phyloP scores from a whole-genome alignment of 164 flowering plant species.

The Amborella trichopoda region DNA sequence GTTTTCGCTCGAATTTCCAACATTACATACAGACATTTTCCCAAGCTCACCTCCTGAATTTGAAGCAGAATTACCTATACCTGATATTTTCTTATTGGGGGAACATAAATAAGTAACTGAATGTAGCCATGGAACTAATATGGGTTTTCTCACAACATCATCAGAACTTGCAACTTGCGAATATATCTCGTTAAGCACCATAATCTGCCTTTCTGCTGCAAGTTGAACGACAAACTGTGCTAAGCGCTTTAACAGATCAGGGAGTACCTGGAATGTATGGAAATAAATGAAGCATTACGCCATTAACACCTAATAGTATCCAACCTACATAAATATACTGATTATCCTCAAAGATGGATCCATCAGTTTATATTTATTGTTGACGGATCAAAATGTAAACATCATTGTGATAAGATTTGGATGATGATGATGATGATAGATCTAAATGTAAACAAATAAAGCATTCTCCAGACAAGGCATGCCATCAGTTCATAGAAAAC shows the following conservation, averaged over 20 bases:
- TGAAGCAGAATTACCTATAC: neutral
- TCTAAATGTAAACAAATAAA: too few species aligned
- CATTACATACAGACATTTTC: constrained; percentile 4
- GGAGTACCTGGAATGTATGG: constrained; percentile 80
- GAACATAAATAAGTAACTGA: constrained; percentile 74
- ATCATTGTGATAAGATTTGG: neutral
- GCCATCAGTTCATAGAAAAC: too few species aligned
- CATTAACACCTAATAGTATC: too few species aligned
- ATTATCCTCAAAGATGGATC: too few species aligned
- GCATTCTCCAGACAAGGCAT: too few species aligned
- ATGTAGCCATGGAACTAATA: constrained; percentile 89
- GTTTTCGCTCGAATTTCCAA: constrained; percentile 10
- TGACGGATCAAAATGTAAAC: neutral
- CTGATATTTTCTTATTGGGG: constrained; percentile 10
- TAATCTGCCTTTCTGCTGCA: constrained; percentile 54
- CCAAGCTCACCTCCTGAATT: neutral
- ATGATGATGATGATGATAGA: too few species aligned
- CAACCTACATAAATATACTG: too few species aligned
- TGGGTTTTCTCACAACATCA: constrained; percentile 80
- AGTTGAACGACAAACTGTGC: constrained; percentile 47
- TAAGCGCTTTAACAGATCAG: constrained; percentile 65
- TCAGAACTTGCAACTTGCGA: constrained; percentile 80
- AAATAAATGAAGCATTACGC: too few species aligned
- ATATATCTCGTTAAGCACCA: constrained; percentile 59
- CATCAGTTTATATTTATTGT: too few species aligned